Conservation (phyloP, 192 early-diverging fungal species). For the Phycomyces nitens region DNA sequence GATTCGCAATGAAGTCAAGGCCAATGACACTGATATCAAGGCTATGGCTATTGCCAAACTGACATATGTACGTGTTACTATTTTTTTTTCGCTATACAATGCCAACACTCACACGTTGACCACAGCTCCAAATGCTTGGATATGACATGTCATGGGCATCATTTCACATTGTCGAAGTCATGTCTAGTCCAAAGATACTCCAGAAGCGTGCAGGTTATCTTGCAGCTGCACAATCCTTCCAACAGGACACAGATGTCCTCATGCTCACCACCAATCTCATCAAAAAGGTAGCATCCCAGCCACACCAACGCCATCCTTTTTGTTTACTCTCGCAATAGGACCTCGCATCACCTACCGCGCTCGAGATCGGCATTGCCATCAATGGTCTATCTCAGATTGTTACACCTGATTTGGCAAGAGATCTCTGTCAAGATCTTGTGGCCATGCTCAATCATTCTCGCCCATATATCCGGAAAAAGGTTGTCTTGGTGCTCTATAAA, state of each 20-base stretch:
- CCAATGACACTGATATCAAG: conserved; percentile 83
- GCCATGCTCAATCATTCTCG: conserved; percentile 90
- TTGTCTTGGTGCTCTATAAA: conserved; percentile 82
- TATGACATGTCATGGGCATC: conserved; percentile 97
- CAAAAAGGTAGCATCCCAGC: conserved; percentile 70
- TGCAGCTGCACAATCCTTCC: conserved; percentile 86
- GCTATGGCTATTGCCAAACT: conserved; percentile 88
- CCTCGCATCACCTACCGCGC: conserved; percentile 73
- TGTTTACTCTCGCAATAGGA: conserved; percentile 52
- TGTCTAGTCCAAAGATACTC: conserved; percentile 82
- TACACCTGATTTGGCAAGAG: conserved; percentile 85
- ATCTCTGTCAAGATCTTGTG: conserved; percentile 81
- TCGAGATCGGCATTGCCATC: conserved; percentile 88
- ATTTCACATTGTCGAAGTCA: conserved; percentile 95
- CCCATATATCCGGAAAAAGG: conserved; percentile 90
- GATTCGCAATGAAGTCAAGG: conserved; percentile 82
- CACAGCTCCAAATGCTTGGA: conserved; percentile 91
- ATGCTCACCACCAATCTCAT: conserved; percentile 97
- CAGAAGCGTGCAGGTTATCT: conserved; percentile 92
- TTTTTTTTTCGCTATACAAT: background rate
- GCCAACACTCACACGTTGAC: conserved; percentile 11
- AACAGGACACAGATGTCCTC: conserved; percentile 90
- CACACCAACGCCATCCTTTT: background rate
- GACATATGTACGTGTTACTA: conserved; percentile 54
- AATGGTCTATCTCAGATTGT: conserved; percentile 91